Percentiles rank a stretch among this genome's conserved stretches.
Evolutionary conservation across 371 early-diverging fungal genomes (phyloP).

Genomic region (Apophysomyces trapeziformis): DNA sequence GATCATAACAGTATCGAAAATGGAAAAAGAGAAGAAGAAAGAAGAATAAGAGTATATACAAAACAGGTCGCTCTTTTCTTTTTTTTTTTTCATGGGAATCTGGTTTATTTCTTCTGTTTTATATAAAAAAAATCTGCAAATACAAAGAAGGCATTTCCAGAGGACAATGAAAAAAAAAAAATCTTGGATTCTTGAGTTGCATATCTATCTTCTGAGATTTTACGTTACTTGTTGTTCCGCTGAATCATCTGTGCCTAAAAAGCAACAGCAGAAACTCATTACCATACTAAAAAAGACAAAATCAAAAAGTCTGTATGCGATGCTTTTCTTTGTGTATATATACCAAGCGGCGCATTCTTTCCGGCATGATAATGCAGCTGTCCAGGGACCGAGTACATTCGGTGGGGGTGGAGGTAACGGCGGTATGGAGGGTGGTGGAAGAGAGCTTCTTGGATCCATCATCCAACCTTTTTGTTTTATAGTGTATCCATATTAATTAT

Average conservation of each 20-base stretch:
- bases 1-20: constrained; percentile 27
- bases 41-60: no score
- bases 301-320: not conserved
- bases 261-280: constrained; percentile 11
- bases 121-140: not conserved
- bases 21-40: constrained; percentile 2
- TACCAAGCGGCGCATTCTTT: not conserved
- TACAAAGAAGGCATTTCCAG: not conserved
- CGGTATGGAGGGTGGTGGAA: not conserved
- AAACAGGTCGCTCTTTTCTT: not conserved
- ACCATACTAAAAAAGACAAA: constrained; percentile 5
- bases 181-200: no score
- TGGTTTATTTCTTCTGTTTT: not conserved
- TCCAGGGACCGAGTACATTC: not conserved
- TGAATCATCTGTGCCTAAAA: constrained; percentile 1
- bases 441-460: not conserved
- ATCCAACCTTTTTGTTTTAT: not conserved
- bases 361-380: not conserved
- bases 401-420: not conserved
- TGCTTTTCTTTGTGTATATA: not conserved
- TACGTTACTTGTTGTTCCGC: not conserved
- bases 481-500: not conserved
- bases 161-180: not conserved
- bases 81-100: not conserved
- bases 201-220: not conserved